A percentile compares a stretch with the other conserved stretches of the same genome.
Evolutionary conservation across 2,329 filamentous ascomycete genomes (phyloP).

Genomic region (Plenodomus biglobosus): DNA sequence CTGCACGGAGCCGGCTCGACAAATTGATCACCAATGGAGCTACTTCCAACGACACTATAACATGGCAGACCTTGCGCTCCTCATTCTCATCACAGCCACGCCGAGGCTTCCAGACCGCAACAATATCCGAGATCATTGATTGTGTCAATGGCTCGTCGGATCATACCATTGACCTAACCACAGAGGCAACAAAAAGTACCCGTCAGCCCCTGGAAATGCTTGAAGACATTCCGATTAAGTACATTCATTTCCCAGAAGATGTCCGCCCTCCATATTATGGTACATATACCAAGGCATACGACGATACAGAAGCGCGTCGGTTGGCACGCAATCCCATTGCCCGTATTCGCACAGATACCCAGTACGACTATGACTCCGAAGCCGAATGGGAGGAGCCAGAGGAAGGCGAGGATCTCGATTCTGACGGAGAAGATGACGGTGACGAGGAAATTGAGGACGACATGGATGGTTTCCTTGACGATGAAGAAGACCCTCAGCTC

Average conservation of each 20-base stretch:
- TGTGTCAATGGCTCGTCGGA: slow-evolving; percentile 46
- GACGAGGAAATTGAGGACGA: slow-evolving; percentile 78
- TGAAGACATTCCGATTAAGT: slow-evolving; percentile 63
- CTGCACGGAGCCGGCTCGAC: slow-evolving; percentile 34
- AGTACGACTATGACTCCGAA: slow-evolving; percentile 86
- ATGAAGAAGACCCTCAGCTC: slow-evolving; percentile 66
- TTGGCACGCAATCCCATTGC: slow-evolving; percentile 57
- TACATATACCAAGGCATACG: slow-evolving; percentile 65
- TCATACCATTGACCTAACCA: slow-evolving; percentile 49
- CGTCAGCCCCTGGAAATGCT: slow-evolving; percentile 49
- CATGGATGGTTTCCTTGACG: slow-evolving; percentile 87
- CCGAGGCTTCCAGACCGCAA: slow-evolving; percentile 21
- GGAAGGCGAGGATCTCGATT: slow-evolving; percentile 67
- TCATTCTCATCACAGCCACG: slow-evolving; percentile 14
- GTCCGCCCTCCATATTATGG: slow-evolving; percentile 70
- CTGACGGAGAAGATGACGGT: slow-evolving; percentile 66
- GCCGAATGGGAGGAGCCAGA: slow-evolving; percentile 80
- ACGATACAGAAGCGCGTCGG: slow-evolving; percentile 48
- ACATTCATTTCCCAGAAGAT: slow-evolving; percentile 62
- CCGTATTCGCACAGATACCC: slow-evolving; percentile 61
- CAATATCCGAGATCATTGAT: slow-evolving; percentile 47
- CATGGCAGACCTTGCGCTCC: slow-evolving; percentile 20
- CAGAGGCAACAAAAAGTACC: slow-evolving; percentile 25
- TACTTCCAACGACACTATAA: slow-evolving; percentile 1
- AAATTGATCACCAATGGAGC: slow-evolving; percentile 20